Evolutionary conservation across 257 asterid species (phyloP).

Genomic region (Solanum paucissectum): DNA sequence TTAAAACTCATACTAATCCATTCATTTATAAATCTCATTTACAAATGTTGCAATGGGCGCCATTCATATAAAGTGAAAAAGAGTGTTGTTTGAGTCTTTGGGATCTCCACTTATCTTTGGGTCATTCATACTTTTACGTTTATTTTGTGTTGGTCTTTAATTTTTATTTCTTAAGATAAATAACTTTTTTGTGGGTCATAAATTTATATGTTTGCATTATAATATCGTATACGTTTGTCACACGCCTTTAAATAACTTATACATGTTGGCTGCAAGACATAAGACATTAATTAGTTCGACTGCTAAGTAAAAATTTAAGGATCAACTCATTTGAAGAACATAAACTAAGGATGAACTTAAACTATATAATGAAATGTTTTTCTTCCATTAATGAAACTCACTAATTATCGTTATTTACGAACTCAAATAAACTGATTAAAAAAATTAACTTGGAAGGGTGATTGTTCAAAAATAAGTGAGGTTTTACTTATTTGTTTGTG

Average conservation of each 20-base stretch:
- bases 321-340: neutral
- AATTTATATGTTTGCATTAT: too few relatives aligned
- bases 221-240: neutral
- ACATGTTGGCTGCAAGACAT: neutral
- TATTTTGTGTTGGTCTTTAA: neutral
- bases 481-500: neutral
- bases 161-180: neutral
- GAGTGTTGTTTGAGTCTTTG: neutral
- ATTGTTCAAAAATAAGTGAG: neutral
- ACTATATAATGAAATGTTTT: neutral
- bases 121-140: neutral
- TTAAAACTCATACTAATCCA: neutral
- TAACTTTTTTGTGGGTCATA: neutral
- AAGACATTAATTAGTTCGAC: neutral
- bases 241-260: too few relatives aligned
- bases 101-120: neutral
- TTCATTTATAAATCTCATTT: neutral
- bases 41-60: accelerated
- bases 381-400: neutral
- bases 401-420: neutral
- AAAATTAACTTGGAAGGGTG: neutral
- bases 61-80: neutral
- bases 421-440: neutral
- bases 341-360: neutral
- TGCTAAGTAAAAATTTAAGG: neutral